Evolutionary conservation across 805 yeast genomes (phyloP).

Genomic region (Isabelozyma heimii): DNA sequence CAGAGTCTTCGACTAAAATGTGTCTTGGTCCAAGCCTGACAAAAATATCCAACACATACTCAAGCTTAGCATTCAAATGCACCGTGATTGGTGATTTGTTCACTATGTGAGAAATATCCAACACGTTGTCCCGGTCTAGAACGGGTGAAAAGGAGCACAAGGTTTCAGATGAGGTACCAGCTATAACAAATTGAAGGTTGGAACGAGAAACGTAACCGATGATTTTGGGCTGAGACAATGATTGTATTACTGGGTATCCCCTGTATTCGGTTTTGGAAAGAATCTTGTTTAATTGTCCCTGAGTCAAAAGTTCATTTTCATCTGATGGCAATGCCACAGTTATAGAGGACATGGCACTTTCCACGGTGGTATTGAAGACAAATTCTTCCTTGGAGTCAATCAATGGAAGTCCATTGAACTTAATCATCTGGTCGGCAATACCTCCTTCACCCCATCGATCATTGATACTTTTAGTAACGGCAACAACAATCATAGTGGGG

Average conservation of each 20-base stretch:
- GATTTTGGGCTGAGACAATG: slow-evolving; percentile 33
- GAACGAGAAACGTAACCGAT: slow-evolving; percentile 46
- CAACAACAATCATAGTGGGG: slow-evolving; percentile 96
- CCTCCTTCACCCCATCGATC: slow-evolving; percentile 79
- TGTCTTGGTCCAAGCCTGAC: slow-evolving; percentile 77
- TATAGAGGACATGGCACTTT: slow-evolving; percentile 58
- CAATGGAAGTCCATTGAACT: slow-evolving; percentile 82
- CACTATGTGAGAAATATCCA: slow-evolving; percentile 24
- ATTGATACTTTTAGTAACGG: slow-evolving; percentile 77
- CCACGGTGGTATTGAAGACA: slow-evolving; percentile 42
- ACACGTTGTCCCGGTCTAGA: slow-evolving; percentile 14
- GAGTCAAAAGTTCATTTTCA: slow-evolving; percentile 23
- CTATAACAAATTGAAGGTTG: slow-evolving; percentile 33
- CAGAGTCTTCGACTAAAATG: slow-evolving; percentile 62
- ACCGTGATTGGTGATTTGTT: slow-evolving; percentile 64
- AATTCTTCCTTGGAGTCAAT: slow-evolving; percentile 71
- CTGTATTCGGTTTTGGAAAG: slow-evolving; percentile 33
- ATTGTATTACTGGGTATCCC: slow-evolving; percentile 55
- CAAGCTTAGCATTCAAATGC: slow-evolving; percentile 51
- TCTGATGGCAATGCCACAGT: slow-evolving; percentile 36
- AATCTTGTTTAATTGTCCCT: slow-evolving; percentile 29
- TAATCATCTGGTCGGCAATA: slow-evolving; percentile 93
- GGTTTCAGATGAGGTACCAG: neutral
- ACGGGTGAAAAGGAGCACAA: neutral
- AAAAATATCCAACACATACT: slow-evolving; percentile 65